phyloP scores from a whole-genome alignment of 176 grass and related monocot genomes.

The Tillandsia leiboldiana region DNA sequence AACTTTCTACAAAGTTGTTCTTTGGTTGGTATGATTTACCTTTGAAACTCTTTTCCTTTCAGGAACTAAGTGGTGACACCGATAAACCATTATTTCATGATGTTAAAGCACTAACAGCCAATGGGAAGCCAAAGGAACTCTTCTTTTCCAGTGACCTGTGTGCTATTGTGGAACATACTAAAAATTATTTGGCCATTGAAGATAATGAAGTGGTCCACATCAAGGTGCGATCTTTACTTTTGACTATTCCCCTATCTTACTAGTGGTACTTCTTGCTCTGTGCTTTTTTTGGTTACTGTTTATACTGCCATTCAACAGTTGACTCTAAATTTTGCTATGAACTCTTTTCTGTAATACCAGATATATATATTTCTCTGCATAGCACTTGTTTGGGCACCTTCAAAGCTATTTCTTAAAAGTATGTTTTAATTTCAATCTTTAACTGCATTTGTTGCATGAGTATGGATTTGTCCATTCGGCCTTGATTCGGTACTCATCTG shows the following conservation, averaged over 20 bases:
- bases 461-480: no score
- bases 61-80: constrained; percentile 65
- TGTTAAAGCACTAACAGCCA: constrained; percentile 68
- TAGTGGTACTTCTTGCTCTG: background rate
- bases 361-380: no score
- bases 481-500: no score
- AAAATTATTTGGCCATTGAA: constrained; percentile 78
- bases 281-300: background rate
- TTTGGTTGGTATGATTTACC: background rate
- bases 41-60: constrained; percentile 14
- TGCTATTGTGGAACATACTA: constrained; percentile 97
- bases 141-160: constrained; percentile 93
- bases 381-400: no score
- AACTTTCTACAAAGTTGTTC: background rate
- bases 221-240: constrained; percentile 39
- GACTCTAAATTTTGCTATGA: no score
- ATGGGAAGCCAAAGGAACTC: constrained; percentile 73
- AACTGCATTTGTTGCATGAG: no score
- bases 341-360: no score
- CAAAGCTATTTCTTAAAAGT: no score
- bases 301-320: no score
- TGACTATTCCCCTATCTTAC: background rate
- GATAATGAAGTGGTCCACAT: constrained; percentile 90
- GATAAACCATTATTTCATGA: constrained; percentile 55
- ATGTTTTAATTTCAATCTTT: no score